Evolutionary conservation across 768 basidiomycete genomes (phyloP).

Genomic region (Trametes cubensis): DNA sequence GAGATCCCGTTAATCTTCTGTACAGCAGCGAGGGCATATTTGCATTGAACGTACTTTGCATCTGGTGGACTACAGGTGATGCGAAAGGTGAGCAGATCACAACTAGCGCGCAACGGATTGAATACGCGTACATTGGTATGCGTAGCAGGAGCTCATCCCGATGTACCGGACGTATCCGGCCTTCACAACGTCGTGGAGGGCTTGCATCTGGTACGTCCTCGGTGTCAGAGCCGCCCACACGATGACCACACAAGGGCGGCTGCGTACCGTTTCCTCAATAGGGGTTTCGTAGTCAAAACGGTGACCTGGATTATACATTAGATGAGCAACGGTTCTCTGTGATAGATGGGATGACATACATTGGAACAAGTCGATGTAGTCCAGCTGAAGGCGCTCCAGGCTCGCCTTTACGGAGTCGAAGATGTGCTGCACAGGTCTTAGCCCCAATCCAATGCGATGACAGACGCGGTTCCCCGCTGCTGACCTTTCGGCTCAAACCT

Average conservation of each 20-base stretch:
- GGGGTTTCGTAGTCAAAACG: constrained; percentile 44
- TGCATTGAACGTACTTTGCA: constrained; percentile 34
- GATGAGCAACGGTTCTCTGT: no score
- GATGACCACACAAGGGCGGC: background rate
- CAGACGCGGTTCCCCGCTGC: no score
- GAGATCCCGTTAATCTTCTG: no score
- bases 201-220: constrained; percentile 40
- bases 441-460: background rate
- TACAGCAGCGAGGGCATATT: background rate
- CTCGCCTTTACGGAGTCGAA: constrained; percentile 29
- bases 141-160: constrained; percentile 43
- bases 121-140: constrained; percentile 37
- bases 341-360: constrained; percentile 38
- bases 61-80: constrained; percentile 35
- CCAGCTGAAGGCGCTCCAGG: constrained; percentile 45
- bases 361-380: constrained; percentile 63
- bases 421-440: constrained; percentile 7
- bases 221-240: background rate
- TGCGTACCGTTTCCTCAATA: constrained; percentile 40
- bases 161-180: constrained; percentile 48
- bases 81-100: constrained; percentile 13
- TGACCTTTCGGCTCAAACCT: constrained; percentile 45
- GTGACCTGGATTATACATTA: constrained; percentile 33
- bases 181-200: constrained; percentile 50
- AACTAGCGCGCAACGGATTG: no score